Base-by-base conservation (phyloP, 2,329 filamentous ascomycete species). In the Neonectria neomacrospora region DNA sequence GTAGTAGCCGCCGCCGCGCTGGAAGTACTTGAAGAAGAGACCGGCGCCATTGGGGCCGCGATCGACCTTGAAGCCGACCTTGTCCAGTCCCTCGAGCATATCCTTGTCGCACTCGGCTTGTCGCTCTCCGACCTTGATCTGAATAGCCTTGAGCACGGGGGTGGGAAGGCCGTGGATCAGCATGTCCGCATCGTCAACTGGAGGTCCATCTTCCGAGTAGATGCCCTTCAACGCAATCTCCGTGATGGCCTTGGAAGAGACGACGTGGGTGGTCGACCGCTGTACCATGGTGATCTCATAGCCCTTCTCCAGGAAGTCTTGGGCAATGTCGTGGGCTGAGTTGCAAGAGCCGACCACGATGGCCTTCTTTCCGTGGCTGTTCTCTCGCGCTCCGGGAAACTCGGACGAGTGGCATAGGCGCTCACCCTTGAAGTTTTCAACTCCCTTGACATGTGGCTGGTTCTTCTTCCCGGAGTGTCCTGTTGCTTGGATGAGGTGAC, bases 241-340 rank as follows among this genome's bases (percentile, higher is more conserved):
- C 2, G 81, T 78, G 6, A 87, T 81, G 1, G 83, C 80, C 12
- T 82, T 76, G 8, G 85, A 87, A 0, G 87, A 85, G 0, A 91
- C 80, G 3, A 93, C 88, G 57, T 85, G 86, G 0, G 91, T 92
- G 8, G 83, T 86, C 1, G 85, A 88, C 3, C 90, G 84, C 76
- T 93, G 91, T 0, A 93, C 83, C 75, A 93, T 89, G 0, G 90
- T 92, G 1, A 91, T 85, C 3, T 86, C 80, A 65, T 88, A 89
- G 0, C 90, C 90, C 53, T 88, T 86, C 68, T 91, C 88, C 37
- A 85, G 82, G 69, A 84, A 91, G 65, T 91, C 88, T 60, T 91
- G 89, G 0, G 88, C 86, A 58, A 91, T 91, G 66, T 92, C 90
- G 68, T 91, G 88, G 6, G 82, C 88, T 0, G 88, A 90, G 75